These are phyloP conservation scores for Poa annua DNA, from an alignment of 176 grass and related monocot species.

Conservation along the genomic window DNA sequence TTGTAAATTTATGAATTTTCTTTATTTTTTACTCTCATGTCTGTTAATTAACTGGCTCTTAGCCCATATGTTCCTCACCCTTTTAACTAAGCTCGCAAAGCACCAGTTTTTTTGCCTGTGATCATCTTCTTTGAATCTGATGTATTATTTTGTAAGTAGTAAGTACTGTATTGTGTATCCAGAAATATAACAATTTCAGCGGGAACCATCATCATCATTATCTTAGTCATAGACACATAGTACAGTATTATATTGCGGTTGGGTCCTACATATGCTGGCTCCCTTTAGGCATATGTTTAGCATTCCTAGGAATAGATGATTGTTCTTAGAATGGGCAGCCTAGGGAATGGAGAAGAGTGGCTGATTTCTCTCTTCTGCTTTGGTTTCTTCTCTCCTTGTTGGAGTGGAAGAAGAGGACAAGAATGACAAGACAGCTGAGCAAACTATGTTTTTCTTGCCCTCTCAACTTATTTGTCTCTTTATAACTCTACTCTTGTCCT, in stretches of 20 bases:
- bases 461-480: conserved; percentile 40
- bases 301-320: conserved; percentile 50
- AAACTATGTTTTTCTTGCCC: conserved; percentile 38
- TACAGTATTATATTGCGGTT: neutral
- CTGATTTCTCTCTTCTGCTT: conserved; percentile 43
- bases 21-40: neutral
- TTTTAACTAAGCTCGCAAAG: conserved; percentile 2
- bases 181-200: conserved; percentile 9
- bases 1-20: conserved; percentile 28
- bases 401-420: conserved; percentile 49
- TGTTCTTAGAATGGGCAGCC: conserved; percentile 36
- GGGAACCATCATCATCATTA: conserved; percentile 13
- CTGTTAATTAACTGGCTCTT: conserved; percentile 22
- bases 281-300: conserved; percentile 38
- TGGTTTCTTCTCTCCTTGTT: conserved; percentile 58
- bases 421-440: conserved; percentile 32
- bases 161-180: neutral
- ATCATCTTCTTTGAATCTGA: conserved; percentile 1
- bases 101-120: conserved; percentile 6
- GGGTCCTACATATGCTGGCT: conserved; percentile 29
- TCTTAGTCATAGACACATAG: neutral
- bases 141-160: neutral
- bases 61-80: neutral
- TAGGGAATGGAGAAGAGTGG: conserved; percentile 45
- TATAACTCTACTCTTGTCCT: conserved; percentile 53